phyloP scores from a whole-genome alignment of 768 basidiomycete genomes.

The Crassisporium funariophilum region DNA sequence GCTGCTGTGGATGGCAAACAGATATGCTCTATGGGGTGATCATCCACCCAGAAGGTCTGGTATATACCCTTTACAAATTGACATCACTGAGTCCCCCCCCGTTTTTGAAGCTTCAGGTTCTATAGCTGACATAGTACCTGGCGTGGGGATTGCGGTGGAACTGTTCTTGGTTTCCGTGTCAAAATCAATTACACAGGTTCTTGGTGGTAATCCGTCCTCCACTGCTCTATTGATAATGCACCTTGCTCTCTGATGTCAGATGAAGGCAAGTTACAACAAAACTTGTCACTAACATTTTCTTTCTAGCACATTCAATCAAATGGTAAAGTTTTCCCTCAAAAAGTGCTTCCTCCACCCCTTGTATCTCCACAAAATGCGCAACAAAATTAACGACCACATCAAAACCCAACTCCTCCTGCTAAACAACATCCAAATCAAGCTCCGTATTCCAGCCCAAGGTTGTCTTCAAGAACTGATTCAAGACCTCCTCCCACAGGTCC shows the following conservation, averaged over 20 bases:
- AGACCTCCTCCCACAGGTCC: conserved; percentile 22
- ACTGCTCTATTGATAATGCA: neutral
- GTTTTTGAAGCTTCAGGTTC: neutral
- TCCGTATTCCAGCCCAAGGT: conserved; percentile 18
- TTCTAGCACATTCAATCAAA: conserved; percentile 9
- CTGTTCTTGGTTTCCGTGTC: too few species aligned
- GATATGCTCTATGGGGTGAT: conserved; percentile 24
- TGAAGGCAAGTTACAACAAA: neutral
- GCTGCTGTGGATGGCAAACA: conserved; percentile 24
- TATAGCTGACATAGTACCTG: neutral
- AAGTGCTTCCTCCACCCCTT: conserved; percentile 10
- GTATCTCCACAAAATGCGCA: conserved; percentile 11
- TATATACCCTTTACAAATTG: conserved; percentile 3
- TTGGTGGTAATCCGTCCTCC: neutral
- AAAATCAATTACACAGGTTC: too few species aligned
- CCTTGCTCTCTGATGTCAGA: neutral
- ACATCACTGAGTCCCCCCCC: neutral
- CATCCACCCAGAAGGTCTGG: conserved; percentile 19
- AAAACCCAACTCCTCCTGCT: conserved; percentile 8
- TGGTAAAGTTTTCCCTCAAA: conserved; percentile 18
- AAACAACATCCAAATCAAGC: conserved; percentile 1
- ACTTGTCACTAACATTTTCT: neutral
- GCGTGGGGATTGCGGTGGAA: too few species aligned
- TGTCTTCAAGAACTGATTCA: conserved; percentile 18
- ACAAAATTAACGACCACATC: conserved; percentile 8